Percentiles rank a stretch among this genome's conserved stretches.
phyloP scores from a whole-genome alignment of 2,329 filamentous ascomycete species.

The Monilinia fructicola region DNA sequence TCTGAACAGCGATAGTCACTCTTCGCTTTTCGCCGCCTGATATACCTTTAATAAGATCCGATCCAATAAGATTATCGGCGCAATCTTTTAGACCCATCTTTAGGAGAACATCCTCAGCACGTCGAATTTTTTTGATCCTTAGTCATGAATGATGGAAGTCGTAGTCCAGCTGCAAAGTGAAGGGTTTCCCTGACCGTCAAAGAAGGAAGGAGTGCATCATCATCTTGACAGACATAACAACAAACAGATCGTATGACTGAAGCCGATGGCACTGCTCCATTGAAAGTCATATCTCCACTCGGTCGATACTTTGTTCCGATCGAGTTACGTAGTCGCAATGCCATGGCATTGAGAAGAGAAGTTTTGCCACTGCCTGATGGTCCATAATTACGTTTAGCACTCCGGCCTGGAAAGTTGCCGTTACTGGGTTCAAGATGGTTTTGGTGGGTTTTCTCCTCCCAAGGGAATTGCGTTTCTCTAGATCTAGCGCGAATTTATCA shows the following conservation, averaged over 20 bases:
- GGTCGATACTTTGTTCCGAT: constrained; percentile 61
- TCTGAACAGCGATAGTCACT: constrained; percentile 75
- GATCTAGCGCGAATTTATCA: constrained; percentile 60
- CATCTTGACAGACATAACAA: constrained; percentile 77
- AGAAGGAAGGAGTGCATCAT: constrained; percentile 71
- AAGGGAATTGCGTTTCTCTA: constrained; percentile 59
- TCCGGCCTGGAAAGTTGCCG: constrained; percentile 65
- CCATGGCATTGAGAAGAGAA: constrained; percentile 71
- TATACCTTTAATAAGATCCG: constrained; percentile 72
- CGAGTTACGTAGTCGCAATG: constrained; percentile 62
- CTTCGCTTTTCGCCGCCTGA: constrained; percentile 77
- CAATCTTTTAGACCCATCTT: constrained; percentile 79
- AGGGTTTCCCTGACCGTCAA: constrained; percentile 76
- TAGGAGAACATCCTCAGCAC: constrained; percentile 69
- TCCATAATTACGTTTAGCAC: constrained; percentile 74
- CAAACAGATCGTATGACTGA: constrained; percentile 69
- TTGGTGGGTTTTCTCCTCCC: constrained; percentile 55
- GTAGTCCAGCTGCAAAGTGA: constrained; percentile 66
- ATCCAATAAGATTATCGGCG: constrained; percentile 71
- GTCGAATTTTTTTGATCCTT: constrained; percentile 65
- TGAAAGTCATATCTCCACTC: constrained; percentile 66
- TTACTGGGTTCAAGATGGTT: constrained; percentile 66
- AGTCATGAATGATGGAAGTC: constrained; percentile 69
- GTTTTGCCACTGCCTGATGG: constrained; percentile 78
- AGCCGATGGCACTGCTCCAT: constrained; percentile 65